Evolutionary conservation across 2,329 filamentous ascomycete genomes (phyloP), one percentile per base, ranked within the genome.

Genomic region (Cladosporium phlei): DNA sequence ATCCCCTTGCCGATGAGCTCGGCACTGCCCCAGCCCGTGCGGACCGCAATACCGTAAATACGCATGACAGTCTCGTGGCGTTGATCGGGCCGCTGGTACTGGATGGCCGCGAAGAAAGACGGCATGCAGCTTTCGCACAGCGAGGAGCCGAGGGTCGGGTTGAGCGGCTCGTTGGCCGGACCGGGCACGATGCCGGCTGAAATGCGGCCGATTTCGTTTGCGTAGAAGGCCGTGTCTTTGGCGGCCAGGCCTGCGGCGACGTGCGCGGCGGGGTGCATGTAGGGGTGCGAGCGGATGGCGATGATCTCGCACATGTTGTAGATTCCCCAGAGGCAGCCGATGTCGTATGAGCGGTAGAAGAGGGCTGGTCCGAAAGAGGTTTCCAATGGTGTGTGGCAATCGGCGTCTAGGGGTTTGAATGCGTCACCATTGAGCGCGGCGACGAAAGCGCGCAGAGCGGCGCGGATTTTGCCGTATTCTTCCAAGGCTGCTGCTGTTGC

Each of bases 201-300:
- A 47, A 97, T 91, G 17, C 85, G 81, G 6, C 88, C 90, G 49
- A 96, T 81, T 53, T 83, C 76, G 51, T 82, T 82, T 1, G 89
- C 86, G 65, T 81, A 86, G 0, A 70, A 70, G 3, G 76, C 79
- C 1, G 91, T 96, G 39, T 85, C 78, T 11, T 72, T 71, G 1
- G 88, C 88, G 8, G 86, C 82, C 53, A 94, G 76, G 6, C 84
- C 85, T 0, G 88, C 88, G 2, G 93, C 89, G 58, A 89, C 79
- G 80, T 95, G 89, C 27, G 89, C 86, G 7, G 90, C 83, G 0
- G 91, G 88, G 1, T 90, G 91, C 89, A 96, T 96, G 19, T 79
- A 79, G 0, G 93, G 93, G 56, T 96, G 90, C 1, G 83, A 76
- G 25, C 93, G 79, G 49, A 91, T 74, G n/a, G 93, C 76, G 45